phyloP scores from a whole-genome alignment of 176 grass and related monocot species.

The Melocanna baccifera region DNA sequence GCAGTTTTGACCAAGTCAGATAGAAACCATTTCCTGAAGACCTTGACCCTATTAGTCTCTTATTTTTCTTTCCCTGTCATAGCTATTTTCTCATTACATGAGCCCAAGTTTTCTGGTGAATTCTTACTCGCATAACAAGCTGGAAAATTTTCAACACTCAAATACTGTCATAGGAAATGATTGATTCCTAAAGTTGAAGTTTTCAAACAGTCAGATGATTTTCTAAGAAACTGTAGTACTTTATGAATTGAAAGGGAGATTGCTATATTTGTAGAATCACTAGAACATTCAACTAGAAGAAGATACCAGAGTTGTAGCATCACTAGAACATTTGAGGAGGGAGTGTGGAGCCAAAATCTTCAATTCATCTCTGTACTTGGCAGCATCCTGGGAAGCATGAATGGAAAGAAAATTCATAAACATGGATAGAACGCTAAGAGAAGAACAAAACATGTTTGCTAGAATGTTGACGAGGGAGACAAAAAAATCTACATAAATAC shows the following conservation, averaged over 20 bases:
- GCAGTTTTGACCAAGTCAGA: not conserved
- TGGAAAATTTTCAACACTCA: not conserved
- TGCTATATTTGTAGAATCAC: not conserved
- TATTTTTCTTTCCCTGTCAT: not conserved
- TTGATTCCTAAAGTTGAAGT: not conserved
- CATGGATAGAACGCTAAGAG: conserved; percentile 4
- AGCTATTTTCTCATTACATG: not conserved
- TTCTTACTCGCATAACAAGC: conserved; percentile 1
- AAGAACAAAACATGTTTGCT: not conserved
- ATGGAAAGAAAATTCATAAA: conserved; percentile 1
- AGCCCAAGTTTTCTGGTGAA: not conserved
- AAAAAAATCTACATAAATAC: not conserved
- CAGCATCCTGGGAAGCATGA: conserved; percentile 60
- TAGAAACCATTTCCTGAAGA: conserved; percentile 1
- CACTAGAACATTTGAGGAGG: conserved; percentile 83
- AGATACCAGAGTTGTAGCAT: conserved; percentile 69
- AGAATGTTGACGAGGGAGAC: not conserved
- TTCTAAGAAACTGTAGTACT: not conserved
- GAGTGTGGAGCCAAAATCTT: conserved; percentile 67
- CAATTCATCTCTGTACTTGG: conserved; percentile 75
- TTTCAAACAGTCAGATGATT: not conserved
- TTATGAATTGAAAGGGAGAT: not conserved
- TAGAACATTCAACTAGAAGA: not conserved
- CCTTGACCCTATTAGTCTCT: not conserved
- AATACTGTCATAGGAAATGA: not conserved